These are phyloP conservation scores for Solanum aculeatissimum DNA, from an alignment of 305 asterid genomes.

Conservation along the genomic window DNA sequence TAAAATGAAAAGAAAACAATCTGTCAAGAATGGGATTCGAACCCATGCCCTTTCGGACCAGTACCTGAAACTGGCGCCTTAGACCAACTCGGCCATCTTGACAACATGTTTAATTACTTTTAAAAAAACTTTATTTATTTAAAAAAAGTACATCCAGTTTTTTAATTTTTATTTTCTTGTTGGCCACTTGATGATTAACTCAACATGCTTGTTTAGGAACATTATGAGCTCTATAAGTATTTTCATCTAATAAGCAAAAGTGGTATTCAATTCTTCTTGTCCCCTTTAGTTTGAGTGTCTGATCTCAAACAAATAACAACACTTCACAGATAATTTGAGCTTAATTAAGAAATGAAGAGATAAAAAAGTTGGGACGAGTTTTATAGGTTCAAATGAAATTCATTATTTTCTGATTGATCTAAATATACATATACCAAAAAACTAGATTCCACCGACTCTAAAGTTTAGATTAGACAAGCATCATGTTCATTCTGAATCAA, in stretches of 20 bases:
- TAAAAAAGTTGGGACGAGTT: not conserved
- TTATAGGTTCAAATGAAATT: not conserved
- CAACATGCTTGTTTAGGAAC: not conserved
- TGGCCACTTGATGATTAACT: not conserved
- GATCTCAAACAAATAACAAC: not conserved
- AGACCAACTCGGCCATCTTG: slow-evolving; percentile 11
- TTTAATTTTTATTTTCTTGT: not conserved
- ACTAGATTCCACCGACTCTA: not conserved
- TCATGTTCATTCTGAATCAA: not conserved
- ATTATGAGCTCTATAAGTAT: not conserved
- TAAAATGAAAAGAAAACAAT: not conserved
- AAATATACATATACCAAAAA: not conserved
- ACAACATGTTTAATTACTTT: not conserved
- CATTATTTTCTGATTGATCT: not conserved
- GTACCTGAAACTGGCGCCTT: slow-evolving; percentile 5
- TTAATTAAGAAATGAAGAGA: not conserved
- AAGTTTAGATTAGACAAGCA: not conserved
- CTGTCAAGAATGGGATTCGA: slow-evolving; percentile 7
- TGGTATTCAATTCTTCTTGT: not conserved
- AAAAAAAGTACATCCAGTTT: too few species aligned
- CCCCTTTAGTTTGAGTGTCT: not conserved
- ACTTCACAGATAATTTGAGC: not conserved
- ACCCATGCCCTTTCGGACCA: slow-evolving; percentile 10
- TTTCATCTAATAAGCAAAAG: not conserved
- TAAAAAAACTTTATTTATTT: too few species aligned